phyloP scores from a whole-genome alignment of 1,284 basidiomycete genomes.

The Rhodotorula sp. region DNA sequence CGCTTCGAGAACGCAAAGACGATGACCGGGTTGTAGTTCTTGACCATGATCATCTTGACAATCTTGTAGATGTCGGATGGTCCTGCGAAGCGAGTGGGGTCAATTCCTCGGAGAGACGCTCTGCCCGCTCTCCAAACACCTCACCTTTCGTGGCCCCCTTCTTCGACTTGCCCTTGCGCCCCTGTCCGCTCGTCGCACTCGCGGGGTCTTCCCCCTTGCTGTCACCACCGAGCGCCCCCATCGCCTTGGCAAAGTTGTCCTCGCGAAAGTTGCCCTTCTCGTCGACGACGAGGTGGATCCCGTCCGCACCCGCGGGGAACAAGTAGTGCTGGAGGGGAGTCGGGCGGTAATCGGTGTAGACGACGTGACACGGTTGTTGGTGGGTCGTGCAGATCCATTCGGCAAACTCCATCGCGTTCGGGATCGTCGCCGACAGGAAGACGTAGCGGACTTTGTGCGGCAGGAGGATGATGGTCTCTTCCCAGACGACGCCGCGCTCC shows the following conservation, averaged over 20 bases:
- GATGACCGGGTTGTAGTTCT: conserved; percentile 98
- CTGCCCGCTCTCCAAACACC: conserved; percentile 27
- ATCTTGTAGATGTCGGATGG: conserved; percentile 95
- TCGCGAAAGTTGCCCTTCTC: conserved; percentile 96
- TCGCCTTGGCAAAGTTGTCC: conserved; percentile 96
- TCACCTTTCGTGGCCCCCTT: conserved; percentile 88
- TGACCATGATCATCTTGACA: conserved; percentile 97
- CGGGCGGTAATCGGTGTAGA: conserved; percentile 98
- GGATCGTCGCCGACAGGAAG: conserved; percentile 99
- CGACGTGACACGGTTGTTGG: conserved; percentile 97
- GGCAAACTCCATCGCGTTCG: conserved; percentile 99
- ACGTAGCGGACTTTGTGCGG: conserved; percentile 96
- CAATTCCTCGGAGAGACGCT: background rate
- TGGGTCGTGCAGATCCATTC: conserved; percentile 98
- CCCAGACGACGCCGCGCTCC: conserved; percentile 63
- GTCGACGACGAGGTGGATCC: conserved; percentile 96
- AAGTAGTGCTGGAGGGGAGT: conserved; percentile 98
- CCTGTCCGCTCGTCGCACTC: conserved; percentile 54
- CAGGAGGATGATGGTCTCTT: conserved; percentile 90
- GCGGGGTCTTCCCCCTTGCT: conserved; percentile 81
- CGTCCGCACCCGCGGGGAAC: conserved; percentile 93
- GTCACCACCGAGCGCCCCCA: conserved; percentile 82
- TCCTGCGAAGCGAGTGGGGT: conserved; percentile 55
- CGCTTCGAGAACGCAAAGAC: conserved; percentile 98
- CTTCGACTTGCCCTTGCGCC: conserved; percentile 82